phyloP scores from a whole-genome alignment of 495 filamentous ascomycete genomes.

The Penicillium turbatum region DNA sequence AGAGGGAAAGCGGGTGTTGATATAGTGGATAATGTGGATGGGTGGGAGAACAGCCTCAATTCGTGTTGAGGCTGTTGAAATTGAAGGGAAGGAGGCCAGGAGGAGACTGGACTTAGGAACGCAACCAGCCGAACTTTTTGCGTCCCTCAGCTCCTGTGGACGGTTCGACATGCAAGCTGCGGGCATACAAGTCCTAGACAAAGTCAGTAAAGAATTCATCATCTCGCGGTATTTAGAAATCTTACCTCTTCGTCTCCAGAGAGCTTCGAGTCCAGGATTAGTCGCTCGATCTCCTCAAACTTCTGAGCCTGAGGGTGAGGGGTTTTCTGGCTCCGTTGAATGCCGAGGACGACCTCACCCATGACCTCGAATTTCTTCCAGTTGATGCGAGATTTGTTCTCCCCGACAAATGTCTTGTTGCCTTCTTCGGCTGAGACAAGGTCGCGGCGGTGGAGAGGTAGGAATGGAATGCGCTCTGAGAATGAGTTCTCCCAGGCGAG shows the following conservation, averaged over 20 bases:
- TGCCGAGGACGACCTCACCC: slow-evolving; percentile 82
- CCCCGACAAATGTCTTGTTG: slow-evolving; percentile 78
- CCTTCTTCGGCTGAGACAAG: slow-evolving; percentile 89
- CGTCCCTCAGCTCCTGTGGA: slow-evolving; percentile 38
- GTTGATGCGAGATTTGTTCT: slow-evolving; percentile 74
- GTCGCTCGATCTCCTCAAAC: slow-evolving; percentile 60
- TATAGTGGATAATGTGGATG: not conserved
- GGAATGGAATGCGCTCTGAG: slow-evolving; percentile 83
- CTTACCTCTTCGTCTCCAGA: slow-evolving; percentile 50
- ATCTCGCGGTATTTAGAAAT: not conserved
- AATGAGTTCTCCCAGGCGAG: slow-evolving; percentile 95
- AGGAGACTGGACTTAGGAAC: slow-evolving; percentile 19
- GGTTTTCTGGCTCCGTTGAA: slow-evolving; percentile 83
- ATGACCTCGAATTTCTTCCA: slow-evolving; percentile 99
- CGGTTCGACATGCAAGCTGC: slow-evolving; percentile 45
- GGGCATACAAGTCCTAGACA: slow-evolving; percentile 40
- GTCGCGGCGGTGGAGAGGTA: slow-evolving; percentile 86
- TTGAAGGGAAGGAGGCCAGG: not conserved
- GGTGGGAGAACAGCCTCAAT: not conserved
- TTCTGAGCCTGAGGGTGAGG: slow-evolving; percentile 68
- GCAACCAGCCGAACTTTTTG: slow-evolving; percentile 46
- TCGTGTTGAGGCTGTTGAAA: not conserved
- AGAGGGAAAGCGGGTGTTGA: not conserved
- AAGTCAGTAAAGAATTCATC: slow-evolving; percentile 12
- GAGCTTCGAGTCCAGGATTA: slow-evolving; percentile 66